Conservation (phyloP, 371 early-diverging fungal genomes). For the Circinella umbellata region DNA sequence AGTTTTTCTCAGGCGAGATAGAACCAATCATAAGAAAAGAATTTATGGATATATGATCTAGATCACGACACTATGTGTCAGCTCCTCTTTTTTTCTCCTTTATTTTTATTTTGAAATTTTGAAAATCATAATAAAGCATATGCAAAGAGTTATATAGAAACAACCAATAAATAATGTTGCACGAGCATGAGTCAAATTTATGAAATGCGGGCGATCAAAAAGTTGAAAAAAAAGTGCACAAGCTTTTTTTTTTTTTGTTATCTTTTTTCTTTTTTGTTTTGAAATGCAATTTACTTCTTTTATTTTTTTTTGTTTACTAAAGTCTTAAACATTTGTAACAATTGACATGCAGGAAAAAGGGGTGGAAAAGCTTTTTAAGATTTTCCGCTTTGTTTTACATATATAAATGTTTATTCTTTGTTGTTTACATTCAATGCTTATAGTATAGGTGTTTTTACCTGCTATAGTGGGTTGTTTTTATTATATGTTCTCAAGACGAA, state of each 20-base stretch:
- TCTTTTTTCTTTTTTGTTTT: not conserved
- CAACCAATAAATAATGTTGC: not conserved
- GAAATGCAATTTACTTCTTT: not conserved
- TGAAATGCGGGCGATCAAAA: slow-evolving; percentile 5
- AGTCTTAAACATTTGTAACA: not conserved
- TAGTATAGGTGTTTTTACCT: too few relatives aligned
- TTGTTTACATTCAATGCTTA: too few relatives aligned
- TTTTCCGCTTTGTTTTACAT: too few relatives aligned
- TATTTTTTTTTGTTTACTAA: not conserved
- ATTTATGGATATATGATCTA: too few relatives aligned
- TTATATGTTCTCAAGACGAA: not conserved
- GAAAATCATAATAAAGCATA: too few relatives aligned
- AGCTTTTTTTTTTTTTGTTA: not conserved
- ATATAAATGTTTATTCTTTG: not conserved
- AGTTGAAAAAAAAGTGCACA: not conserved
- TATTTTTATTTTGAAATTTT: too few relatives aligned
- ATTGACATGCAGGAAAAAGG: not conserved
- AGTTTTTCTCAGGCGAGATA: not conserved
- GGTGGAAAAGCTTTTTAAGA: too few relatives aligned
- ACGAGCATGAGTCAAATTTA: not conserved
- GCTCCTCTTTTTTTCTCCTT: not conserved
- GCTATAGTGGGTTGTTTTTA: too few relatives aligned
- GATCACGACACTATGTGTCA: too few relatives aligned
- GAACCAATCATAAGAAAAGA: not conserved
- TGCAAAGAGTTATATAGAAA: too few relatives aligned